Evolutionary conservation across 2,329 filamentous ascomycete genomes (phyloP).

Genomic region (Ophiostoma sp.): DNA sequence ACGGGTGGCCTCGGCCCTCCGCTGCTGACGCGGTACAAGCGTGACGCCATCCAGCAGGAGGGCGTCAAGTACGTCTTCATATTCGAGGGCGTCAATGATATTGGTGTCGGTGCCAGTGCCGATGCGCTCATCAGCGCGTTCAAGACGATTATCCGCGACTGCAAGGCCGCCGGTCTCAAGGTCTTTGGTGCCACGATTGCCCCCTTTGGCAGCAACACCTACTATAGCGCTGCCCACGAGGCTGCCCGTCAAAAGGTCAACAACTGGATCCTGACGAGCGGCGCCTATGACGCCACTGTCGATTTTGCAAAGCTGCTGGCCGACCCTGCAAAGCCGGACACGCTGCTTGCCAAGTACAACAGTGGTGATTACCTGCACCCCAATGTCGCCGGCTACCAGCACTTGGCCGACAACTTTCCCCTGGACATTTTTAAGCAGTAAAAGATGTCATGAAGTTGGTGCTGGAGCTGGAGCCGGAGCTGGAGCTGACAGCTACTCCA

Average conservation of each 20-base stretch:
- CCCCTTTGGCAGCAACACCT: slow-evolving; percentile 42
- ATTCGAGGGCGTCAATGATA: slow-evolving; percentile 44
- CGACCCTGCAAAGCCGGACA: not conserved
- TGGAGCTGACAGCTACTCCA: slow-evolving; percentile 27
- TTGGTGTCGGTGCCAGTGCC: slow-evolving; percentile 48
- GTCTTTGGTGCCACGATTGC: slow-evolving; percentile 63
- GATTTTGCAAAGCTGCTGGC: not conserved
- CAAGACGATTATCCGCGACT: slow-evolving; percentile 50
- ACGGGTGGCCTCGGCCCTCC: not conserved
- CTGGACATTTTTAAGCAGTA: not conserved
- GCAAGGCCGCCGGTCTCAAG: slow-evolving; percentile 50
- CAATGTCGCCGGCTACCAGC: not conserved
- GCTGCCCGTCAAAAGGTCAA: not conserved
- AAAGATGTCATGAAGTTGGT: not conserved
- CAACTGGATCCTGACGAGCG: not conserved
- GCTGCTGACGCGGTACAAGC: not conserved
- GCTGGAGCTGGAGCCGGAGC: slow-evolving; percentile 28
- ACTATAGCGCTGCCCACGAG: not conserved
- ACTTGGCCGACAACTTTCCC: slow-evolving; percentile 1
- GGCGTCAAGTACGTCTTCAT: not conserved
- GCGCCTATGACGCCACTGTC: not conserved
- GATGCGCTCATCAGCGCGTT: slow-evolving; percentile 53
- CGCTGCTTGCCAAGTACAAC: not conserved
- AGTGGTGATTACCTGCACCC: not conserved
- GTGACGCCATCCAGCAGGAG: not conserved